A percentile compares a stretch with the other conserved stretches of the same genome.
phyloP scores from a whole-genome alignment of 495 filamentous ascomycete species.

The Lasiosphaeriaceae sp. region DNA sequence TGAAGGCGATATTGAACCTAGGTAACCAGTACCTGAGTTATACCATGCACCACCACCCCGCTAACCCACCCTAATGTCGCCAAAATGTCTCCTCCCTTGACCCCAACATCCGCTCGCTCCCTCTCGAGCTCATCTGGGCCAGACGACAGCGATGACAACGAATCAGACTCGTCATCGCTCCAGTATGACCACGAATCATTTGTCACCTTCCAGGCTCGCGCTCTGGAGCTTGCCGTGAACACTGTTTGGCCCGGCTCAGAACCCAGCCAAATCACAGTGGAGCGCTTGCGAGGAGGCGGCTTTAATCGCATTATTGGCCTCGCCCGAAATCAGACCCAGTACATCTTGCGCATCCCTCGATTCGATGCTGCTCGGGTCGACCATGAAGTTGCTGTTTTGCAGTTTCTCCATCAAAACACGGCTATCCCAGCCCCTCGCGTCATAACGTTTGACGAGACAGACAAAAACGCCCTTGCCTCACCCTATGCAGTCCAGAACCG shows the following conservation, averaged over 20 bases:
- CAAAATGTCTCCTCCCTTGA: not conserved
- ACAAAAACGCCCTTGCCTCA: not conserved
- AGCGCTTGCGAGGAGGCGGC: not conserved
- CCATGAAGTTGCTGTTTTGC: not conserved
- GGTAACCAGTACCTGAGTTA: not conserved
- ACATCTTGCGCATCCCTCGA: constrained; percentile 6
- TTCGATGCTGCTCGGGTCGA: not conserved
- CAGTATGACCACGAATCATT: not conserved
- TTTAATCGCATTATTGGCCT: constrained; percentile 9
- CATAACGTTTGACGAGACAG: not conserved
- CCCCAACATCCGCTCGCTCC: not conserved
- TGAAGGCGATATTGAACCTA: not conserved
- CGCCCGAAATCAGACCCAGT: not conserved
- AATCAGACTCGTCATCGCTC: not conserved
- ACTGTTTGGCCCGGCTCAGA: not conserved
- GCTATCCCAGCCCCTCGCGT: not conserved
- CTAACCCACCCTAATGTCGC: not conserved
- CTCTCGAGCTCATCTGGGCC: not conserved
- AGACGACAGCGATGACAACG: not conserved
- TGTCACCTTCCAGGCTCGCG: not conserved
- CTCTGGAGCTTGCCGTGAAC: not conserved
- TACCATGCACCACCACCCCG: not conserved
- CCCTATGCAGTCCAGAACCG: constrained; percentile 2
- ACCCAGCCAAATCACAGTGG: not conserved
- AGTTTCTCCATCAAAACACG: not conserved